A percentile compares a stretch with the other conserved stretches of the same genome.
Evolutionary conservation across 306 rosid genomes (phyloP).

Genomic region (Cicer pinnatifidum): DNA sequence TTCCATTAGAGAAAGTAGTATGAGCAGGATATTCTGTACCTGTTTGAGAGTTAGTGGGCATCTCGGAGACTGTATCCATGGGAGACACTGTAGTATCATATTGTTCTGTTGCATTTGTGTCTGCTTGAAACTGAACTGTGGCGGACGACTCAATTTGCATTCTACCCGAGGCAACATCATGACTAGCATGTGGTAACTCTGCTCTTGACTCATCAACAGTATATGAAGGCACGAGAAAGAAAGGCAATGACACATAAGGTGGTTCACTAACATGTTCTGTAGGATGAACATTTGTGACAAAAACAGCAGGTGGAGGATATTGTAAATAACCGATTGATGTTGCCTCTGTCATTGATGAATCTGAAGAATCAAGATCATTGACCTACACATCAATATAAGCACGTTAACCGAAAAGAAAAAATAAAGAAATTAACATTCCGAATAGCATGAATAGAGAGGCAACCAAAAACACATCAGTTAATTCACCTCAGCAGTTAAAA

Average conservation of each 20-base stretch:
- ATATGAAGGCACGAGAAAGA: conserved; percentile 69
- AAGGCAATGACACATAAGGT: conserved; percentile 72
- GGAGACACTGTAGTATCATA: conserved; percentile 71
- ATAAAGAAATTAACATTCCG: conserved; percentile 4
- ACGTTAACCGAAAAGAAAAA: conserved; percentile 32
- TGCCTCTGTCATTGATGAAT: conserved; percentile 85
- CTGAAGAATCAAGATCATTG: conserved; percentile 91
- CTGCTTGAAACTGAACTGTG: conserved; percentile 64
- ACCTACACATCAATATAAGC: conserved; percentile 63
- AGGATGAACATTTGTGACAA: conserved; percentile 75
- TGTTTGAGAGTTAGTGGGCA: conserved; percentile 48
- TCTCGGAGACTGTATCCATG: conserved; percentile 59
- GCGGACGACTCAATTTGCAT: conserved; percentile 69
- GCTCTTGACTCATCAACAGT: conserved; percentile 69
- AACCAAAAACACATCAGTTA: conserved; percentile 30
- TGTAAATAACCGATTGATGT: conserved; percentile 86
- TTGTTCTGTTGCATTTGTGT: conserved; percentile 74
- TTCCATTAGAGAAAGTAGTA: conserved; percentile 49
- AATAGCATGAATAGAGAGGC: conserved; percentile 11
- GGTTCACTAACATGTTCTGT: conserved; percentile 68
- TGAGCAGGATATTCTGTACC: conserved; percentile 43
- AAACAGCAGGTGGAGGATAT: conserved; percentile 94
- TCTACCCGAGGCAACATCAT: conserved; percentile 61
- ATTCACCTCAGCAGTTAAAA: conserved; percentile 91
- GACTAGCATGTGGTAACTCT: conserved; percentile 56